Evolutionary conservation across 2,329 filamentous ascomycete genomes (phyloP).

Genomic region (Pseudopyrenochaeta lycopersici): DNA sequence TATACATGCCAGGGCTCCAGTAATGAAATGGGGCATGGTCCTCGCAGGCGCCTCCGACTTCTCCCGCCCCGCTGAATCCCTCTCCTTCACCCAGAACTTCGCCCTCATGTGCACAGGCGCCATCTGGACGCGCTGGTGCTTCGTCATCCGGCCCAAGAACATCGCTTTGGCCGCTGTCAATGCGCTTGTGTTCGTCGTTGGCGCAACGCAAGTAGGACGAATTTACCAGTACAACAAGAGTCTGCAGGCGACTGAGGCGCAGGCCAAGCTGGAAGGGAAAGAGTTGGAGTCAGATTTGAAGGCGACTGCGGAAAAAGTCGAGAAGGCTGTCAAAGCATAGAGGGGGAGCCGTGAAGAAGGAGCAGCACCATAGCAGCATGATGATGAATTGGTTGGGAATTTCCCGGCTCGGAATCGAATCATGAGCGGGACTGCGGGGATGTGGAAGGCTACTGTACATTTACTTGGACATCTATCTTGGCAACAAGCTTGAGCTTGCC

Average conservation of each 20-base stretch:
- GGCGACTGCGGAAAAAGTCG: conserved; percentile 39
- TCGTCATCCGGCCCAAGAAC: conserved; percentile 95
- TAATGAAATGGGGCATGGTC: conserved; percentile 95
- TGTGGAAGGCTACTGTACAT: not conserved
- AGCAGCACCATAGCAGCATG: not conserved
- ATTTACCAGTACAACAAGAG: conserved; percentile 74
- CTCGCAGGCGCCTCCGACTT: conserved; percentile 93
- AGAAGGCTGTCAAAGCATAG: conserved; percentile 9
- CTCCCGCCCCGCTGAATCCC: conserved; percentile 86
- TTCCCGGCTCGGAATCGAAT: not conserved
- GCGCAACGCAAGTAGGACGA: conserved; percentile 80
- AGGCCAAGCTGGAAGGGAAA: conserved; percentile 50
- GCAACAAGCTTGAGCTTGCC: not conserved
- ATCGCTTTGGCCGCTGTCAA: conserved; percentile 93
- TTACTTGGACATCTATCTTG: not conserved
- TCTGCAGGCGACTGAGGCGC: conserved; percentile 61
- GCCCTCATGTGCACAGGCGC: conserved; percentile 89
- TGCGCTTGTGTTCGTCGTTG: conserved; percentile 94
- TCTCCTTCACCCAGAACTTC: conserved; percentile 90
- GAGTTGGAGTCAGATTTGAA: conserved; percentile 42
- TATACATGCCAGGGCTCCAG: conserved; percentile 73
- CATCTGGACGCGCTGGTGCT: conserved; percentile 99
- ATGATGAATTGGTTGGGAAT: not conserved
- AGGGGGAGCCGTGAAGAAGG: not conserved
- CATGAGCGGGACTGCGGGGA: not conserved